A percentile compares a stretch with the other conserved stretches of the same genome.
These are phyloP conservation scores for Moelleriella libera DNA, from an alignment of 2,329 filamentous ascomycete genomes.

Conservation along the genomic window DNA sequence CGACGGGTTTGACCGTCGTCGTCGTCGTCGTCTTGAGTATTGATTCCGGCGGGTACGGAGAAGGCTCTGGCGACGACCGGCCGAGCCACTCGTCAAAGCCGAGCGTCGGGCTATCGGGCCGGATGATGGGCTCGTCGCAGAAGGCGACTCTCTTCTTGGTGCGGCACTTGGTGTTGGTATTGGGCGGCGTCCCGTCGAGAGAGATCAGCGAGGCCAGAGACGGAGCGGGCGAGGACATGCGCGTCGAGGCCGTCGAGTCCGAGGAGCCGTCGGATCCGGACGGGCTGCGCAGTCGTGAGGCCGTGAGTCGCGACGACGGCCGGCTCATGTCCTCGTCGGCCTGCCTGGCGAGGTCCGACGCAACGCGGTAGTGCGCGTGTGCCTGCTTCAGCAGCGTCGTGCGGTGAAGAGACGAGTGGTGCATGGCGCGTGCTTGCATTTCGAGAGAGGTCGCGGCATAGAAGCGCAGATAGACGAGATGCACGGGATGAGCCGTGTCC, in stretches of 20 bases:
- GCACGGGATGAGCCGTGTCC: conserved; percentile 32
- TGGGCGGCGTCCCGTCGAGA: background rate
- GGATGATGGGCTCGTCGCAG: conserved; percentile 30
- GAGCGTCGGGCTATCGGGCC: conserved; percentile 46
- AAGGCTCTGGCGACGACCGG: conserved; percentile 8
- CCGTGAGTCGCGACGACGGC: conserved; percentile 25
- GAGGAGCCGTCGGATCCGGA: conserved; percentile 32
- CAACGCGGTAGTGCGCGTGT: conserved; percentile 34
- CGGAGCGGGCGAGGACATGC: conserved; percentile 31
- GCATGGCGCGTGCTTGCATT: conserved; percentile 36
- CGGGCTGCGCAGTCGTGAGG: conserved; percentile 29
- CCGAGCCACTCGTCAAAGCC: conserved; percentile 33
- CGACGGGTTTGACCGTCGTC: background rate
- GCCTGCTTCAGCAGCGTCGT: conserved; percentile 35
- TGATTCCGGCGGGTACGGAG: conserved; percentile 6
- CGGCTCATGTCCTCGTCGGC: conserved; percentile 28
- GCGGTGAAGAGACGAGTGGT: conserved; percentile 29
- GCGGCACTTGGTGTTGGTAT: conserved; percentile 2
- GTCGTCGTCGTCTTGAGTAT: conserved; percentile 6
- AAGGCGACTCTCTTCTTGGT: conserved; percentile 27
- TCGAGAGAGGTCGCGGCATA: conserved; percentile 48
- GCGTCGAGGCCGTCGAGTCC: conserved; percentile 25
- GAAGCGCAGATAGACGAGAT: conserved; percentile 45
- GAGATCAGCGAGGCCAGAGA: conserved; percentile 15
- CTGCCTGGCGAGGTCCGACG: conserved; percentile 28